These are phyloP conservation scores for Cutaneotrichosporon arboriforme DNA, from an alignment of 1,284 basidiomycete species.

Conservation along the genomic window DNA sequence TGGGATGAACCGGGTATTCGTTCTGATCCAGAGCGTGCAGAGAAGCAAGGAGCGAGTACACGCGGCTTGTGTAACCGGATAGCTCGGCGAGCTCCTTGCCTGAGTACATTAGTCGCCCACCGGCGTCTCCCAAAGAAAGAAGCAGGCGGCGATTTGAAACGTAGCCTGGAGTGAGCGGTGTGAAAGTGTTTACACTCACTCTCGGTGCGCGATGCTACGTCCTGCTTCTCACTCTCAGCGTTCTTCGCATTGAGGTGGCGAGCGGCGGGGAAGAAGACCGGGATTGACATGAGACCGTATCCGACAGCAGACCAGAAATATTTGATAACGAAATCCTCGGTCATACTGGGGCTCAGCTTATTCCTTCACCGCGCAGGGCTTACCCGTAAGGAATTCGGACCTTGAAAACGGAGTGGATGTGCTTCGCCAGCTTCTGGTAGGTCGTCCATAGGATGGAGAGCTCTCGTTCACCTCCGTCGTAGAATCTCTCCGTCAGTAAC, in stretches of 20 bases:
- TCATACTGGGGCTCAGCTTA: conserved; percentile 65
- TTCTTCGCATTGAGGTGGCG: conserved; percentile 8
- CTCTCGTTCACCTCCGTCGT: conserved; percentile 81
- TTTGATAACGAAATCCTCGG: conserved; percentile 89
- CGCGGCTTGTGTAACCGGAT: conserved; percentile 81
- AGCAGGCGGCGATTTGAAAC: conserved; percentile 91
- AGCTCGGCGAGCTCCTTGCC: conserved; percentile 78
- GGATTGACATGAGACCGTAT: conserved; percentile 81
- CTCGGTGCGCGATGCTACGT: conserved; percentile 59
- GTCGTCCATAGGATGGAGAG: conserved; percentile 73
- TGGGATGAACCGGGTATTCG: conserved; percentile 37
- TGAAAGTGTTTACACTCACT: conserved; percentile 48
- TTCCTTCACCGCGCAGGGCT: neutral
- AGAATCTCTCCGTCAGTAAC: conserved; percentile 60
- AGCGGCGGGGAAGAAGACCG: conserved; percentile 58
- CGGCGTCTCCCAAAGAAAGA: conserved; percentile 88
- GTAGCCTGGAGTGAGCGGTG: conserved; percentile 59
- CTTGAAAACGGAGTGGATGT: conserved; percentile 80
- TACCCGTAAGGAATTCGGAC: conserved; percentile 38
- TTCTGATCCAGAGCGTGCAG: conserved; percentile 63
- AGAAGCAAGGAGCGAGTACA: conserved; percentile 82
- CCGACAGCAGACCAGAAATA: conserved; percentile 89
- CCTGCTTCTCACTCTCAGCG: conserved; percentile 12
- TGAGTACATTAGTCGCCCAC: conserved; percentile 65
- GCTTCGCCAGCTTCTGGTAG: conserved; percentile 74